Base-by-base conservation (phyloP, 352 stramenopile species). In the Globisporangium viniferum region DNA sequence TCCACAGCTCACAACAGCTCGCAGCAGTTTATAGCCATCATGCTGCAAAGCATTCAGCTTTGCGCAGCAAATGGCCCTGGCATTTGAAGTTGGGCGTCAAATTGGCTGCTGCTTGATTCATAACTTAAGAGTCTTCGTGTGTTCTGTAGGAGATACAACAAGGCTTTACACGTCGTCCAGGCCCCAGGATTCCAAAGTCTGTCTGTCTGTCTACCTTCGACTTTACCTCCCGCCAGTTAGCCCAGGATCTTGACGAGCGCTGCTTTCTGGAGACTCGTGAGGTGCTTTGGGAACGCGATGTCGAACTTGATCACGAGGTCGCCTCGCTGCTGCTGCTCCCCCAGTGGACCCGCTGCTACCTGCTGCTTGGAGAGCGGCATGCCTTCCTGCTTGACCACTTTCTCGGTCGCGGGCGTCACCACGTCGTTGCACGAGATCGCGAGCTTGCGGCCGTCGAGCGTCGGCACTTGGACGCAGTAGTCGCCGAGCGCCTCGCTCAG, bases 221-320 rank as follows among this genome's bases (percentile, higher is more conserved):
- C 24, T 5, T 33, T 33, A 33, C 31, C 31, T 33, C 4, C 31
- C 3, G 3, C 31, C 3, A 14, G 46, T 35, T 82, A 89, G 10
- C 81, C 82, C 55, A 95, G 78, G 67, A 95, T 91, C 73, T 92
- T 94, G 56, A 82, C 73, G 24, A 95, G 73, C n/a, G 88, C 84
- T 3, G 79, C 83, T 78, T 98, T 98, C 77, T 99, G 95, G 14
- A 97, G 77, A 8, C 78, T 80, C 10, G 90, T 97, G 57, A 99
- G 82, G 65, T 97, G 81, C 71, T 96, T 96, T 41, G 97, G 97
- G 73, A 99, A 99, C 65, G 89, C 78, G 22, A 99, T 97, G 72
- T 98, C 86, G 75, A 99, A 99, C 54, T 89, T 98, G 64, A 99
- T 88, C 68, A 95, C 92, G 20, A 99, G 78, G 76, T 99, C 93